Percentiles rank a stretch among this genome's conserved stretches.
phyloP scores from a whole-genome alignment of 305 asterid genomes.

The Fraxinus ornus region DNA sequence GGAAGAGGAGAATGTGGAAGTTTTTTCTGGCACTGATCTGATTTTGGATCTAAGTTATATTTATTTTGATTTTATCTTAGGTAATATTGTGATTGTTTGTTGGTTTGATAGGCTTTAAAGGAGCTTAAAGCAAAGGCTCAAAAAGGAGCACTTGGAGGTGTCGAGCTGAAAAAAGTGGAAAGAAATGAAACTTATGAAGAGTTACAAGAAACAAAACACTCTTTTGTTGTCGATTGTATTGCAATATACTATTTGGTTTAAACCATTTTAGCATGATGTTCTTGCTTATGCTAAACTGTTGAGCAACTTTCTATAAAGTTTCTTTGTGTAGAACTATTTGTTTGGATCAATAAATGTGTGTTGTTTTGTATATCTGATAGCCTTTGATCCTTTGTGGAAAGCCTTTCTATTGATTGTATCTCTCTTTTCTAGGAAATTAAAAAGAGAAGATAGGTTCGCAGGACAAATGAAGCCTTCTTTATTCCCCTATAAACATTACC shows the following conservation, averaged over 20 bases:
- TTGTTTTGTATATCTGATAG: not conserved
- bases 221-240: not conserved
- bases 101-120: slow-evolving; percentile 62
- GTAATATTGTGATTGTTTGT: not conserved
- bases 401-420: not conserved
- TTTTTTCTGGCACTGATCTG: not conserved
- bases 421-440: too few relatives aligned
- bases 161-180: slow-evolving; percentile 95
- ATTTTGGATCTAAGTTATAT: not conserved
- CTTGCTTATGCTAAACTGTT: not conserved
- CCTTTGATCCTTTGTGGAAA: not conserved
- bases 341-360: not conserved
- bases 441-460: too few relatives aligned
- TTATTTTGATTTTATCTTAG: not conserved
- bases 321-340: not conserved
- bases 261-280: slow-evolving; percentile 19
- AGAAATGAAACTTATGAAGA: slow-evolving; percentile 47
- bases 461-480: too few relatives aligned
- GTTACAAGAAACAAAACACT: not conserved
- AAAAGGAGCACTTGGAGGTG: slow-evolving; percentile 78
- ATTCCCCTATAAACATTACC: too few relatives aligned
- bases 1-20: slow-evolving; percentile 75
- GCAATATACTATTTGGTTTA: not conserved
- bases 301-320: not conserved
- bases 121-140: slow-evolving; percentile 89